Evolutionary conservation across 2,329 filamentous ascomycete species (phyloP).

Genomic region (Pyricularia pennisetigena): DNA sequence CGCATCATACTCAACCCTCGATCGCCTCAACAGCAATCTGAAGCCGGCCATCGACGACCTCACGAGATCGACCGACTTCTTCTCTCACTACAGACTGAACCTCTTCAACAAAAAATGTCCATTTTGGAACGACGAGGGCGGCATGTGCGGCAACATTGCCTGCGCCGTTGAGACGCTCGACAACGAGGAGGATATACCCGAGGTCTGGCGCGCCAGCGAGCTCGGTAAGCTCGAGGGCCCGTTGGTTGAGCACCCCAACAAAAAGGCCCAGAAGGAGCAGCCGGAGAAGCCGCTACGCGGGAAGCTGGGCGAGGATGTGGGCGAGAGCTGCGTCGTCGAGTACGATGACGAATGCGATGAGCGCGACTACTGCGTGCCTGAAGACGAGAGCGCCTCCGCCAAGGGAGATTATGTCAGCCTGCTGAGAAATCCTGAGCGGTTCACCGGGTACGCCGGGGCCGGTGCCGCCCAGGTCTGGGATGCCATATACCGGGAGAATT

Average conservation of each 20-base stretch:
- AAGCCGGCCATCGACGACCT: slow-evolving; percentile 71
- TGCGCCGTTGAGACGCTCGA: slow-evolving; percentile 94
- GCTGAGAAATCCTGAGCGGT: slow-evolving; percentile 86
- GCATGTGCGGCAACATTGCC: slow-evolving; percentile 93
- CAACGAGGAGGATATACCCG: slow-evolving; percentile 87
- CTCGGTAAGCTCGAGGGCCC: slow-evolving; percentile 88
- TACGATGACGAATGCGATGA: slow-evolving; percentile 97
- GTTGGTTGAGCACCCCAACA: slow-evolving; percentile 78
- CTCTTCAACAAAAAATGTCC: slow-evolving; percentile 91
- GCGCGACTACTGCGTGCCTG: slow-evolving; percentile 90
- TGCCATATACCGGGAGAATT: slow-evolving; percentile 94
- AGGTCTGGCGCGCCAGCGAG: slow-evolving; percentile 84
- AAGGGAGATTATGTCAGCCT: slow-evolving; percentile 97
- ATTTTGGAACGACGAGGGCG: slow-evolving; percentile 89
- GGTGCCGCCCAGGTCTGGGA: slow-evolving; percentile 90
- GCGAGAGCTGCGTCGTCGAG: slow-evolving; percentile 93
- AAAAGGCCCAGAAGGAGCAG: slow-evolving; percentile 59
- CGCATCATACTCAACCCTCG: slow-evolving; percentile 84
- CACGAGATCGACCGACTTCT: slow-evolving; percentile 87
- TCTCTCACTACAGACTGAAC: slow-evolving; percentile 93
- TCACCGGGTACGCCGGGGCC: slow-evolving; percentile 84
- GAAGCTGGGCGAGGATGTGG: slow-evolving; percentile 72
- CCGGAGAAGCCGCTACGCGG: slow-evolving; percentile 70
- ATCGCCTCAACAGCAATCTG: slow-evolving; percentile 68
- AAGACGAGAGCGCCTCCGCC: slow-evolving; percentile 76